phyloP scores from a whole-genome alignment of 2,329 filamentous ascomycete species.

The Neonectria sp. region DNA sequence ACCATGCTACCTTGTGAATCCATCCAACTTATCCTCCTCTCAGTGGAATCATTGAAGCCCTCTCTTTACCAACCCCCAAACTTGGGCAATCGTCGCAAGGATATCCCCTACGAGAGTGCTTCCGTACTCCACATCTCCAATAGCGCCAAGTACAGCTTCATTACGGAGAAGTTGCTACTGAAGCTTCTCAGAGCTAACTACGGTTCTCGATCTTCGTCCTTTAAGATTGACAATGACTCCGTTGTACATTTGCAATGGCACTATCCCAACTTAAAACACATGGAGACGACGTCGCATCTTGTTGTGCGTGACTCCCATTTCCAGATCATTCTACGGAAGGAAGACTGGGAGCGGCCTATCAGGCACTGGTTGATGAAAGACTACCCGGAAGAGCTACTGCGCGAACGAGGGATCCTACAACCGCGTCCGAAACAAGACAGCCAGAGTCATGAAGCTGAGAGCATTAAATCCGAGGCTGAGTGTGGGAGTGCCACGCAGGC shows the following conservation, averaged over 20 bases:
- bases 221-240: conserved; percentile 21
- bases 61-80: neutral
- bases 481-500: neutral
- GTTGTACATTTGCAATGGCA: conserved; percentile 24
- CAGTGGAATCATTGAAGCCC: neutral
- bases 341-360: conserved; percentile 34
- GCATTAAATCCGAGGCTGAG: neutral
- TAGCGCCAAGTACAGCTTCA: conserved; percentile 21
- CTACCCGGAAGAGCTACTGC: neutral
- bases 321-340: conserved; percentile 30
- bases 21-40: conserved; percentile 6
- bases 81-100: neutral
- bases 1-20: conserved; percentile 7
- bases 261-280: conserved; percentile 10
- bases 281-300: conserved; percentile 22
- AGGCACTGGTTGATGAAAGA: conserved; percentile 4
- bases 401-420: neutral
- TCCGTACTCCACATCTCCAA: conserved; percentile 21
- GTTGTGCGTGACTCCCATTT: conserved; percentile 25
- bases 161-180: neutral
- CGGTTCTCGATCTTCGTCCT: neutral
- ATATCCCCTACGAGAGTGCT: neutral
- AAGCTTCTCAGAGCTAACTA: conserved; percentile 3
- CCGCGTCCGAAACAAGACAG: neutral
- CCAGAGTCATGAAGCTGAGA: neutral